phyloP scores from a whole-genome alignment of 164 flowering plant species.

The Chimonanthus praecox region DNA sequence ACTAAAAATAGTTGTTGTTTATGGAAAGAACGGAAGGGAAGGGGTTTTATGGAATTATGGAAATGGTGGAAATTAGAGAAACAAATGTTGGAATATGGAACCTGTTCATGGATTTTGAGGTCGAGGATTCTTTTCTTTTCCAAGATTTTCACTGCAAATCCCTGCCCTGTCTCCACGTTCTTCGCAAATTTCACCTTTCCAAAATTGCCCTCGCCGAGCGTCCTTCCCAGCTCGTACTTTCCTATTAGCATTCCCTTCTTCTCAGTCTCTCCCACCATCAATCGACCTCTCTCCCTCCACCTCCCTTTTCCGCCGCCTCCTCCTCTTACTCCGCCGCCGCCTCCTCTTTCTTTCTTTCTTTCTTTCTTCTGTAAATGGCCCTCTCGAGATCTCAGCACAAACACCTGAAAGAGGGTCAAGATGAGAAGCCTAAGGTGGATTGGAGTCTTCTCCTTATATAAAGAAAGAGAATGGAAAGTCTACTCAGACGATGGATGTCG shows the following conservation, averaged over 20 bases:
- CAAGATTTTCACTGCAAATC: constrained; percentile 77
- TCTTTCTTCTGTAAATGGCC: background rate
- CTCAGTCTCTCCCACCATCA: constrained; percentile 30
- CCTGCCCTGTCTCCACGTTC: constrained; percentile 49
- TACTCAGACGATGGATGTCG: no score
- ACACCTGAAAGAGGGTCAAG: no score
- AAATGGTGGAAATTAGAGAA: no score
- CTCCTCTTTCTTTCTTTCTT: background rate
- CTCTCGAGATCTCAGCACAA: no score
- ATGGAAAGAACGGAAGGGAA: no score
- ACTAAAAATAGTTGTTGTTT: no score
- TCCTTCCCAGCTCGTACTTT: constrained; percentile 83
- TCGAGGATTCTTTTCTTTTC: constrained; percentile 55
- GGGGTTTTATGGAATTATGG: no score
- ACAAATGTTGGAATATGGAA: constrained; percentile 1
- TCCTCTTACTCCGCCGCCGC: background rate
- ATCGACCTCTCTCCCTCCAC: background rate
- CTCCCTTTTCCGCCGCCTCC: background rate
- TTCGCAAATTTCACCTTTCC: constrained; percentile 80
- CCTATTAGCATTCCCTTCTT: constrained; percentile 68
- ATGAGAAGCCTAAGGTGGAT: no score
- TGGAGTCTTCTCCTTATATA: no score
- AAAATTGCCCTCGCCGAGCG: constrained; percentile 87
- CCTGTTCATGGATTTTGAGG: constrained; percentile 77
- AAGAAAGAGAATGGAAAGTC: no score